A percentile compares a stretch with the other conserved stretches of the same genome.
These are phyloP conservation scores for Gossypium turneri DNA, from an alignment of 345 rosid species.

Conservation along the genomic window DNA sequence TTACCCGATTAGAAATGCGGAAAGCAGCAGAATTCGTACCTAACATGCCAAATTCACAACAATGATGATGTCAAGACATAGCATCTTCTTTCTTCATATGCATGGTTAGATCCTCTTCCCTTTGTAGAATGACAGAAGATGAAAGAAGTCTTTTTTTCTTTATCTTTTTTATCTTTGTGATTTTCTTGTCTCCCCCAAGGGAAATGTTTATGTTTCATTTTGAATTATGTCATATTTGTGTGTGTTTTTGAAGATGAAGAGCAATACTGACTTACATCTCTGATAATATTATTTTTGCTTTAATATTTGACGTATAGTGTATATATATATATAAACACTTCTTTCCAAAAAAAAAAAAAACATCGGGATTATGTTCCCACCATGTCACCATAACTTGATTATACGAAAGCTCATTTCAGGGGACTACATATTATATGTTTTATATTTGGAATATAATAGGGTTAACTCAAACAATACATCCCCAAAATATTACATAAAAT, in stretches of 20 bases:
- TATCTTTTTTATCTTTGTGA: not conserved
- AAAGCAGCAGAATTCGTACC: conserved; percentile 65
- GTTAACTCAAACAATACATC: too few relatives aligned
- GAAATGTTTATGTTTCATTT: not conserved
- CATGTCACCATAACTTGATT: conserved; percentile 19
- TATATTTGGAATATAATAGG: too few relatives aligned
- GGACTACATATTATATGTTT: not conserved
- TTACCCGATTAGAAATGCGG: conserved; percentile 79
- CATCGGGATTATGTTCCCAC: conserved; percentile 9
- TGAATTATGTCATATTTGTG: not conserved
- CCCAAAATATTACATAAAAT: too few relatives aligned
- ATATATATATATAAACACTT: too few relatives aligned
- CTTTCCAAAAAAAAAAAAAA: too few relatives aligned
- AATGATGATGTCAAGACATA: conserved; percentile 14
- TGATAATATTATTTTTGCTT: not conserved
- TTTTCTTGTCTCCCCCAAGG: not conserved
- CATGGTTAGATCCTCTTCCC: not conserved
- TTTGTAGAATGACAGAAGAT: conserved; percentile 17
- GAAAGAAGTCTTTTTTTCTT: too few relatives aligned
- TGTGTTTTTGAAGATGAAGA: too few relatives aligned
- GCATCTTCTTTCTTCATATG: not conserved
- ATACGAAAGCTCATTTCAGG: conserved; percentile 51
- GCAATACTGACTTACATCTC: not conserved
- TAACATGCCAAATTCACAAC: conserved; percentile 23
- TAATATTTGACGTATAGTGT: too few relatives aligned